Conservation (phyloP, 305 asterid species). For the Striga hermonthica region DNA sequence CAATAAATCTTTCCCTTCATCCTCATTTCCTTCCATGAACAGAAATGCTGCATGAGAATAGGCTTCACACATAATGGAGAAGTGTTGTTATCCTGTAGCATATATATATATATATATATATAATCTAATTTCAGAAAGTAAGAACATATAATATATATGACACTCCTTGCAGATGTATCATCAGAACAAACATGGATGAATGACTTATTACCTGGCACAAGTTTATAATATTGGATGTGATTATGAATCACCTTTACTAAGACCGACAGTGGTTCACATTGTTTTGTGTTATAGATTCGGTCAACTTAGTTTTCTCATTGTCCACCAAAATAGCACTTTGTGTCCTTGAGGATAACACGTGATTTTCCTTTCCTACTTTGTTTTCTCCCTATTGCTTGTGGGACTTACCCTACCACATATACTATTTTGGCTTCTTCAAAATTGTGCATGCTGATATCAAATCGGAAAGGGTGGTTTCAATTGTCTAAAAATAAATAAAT, state of each 20-base stretch:
- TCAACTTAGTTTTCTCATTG: too few relatives aligned
- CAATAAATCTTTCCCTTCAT: slow-evolving; percentile 36
- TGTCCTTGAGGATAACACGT: too few relatives aligned
- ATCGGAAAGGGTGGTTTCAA: slow-evolving; percentile 8
- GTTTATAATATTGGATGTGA: too few relatives aligned
- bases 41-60: slow-evolving; percentile 16
- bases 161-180: background rate
- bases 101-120: background rate
- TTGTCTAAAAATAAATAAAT: slow-evolving; percentile 11
- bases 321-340: too few relatives aligned
- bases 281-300: too few relatives aligned
- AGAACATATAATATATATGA: slow-evolving; percentile 15
- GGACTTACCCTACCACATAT: background rate
- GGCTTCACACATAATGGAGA: slow-evolving; percentile 12
- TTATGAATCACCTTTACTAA: too few relatives aligned
- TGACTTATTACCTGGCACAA: too few relatives aligned
- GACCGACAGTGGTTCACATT: too few relatives aligned
- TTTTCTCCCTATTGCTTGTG: too few relatives aligned
- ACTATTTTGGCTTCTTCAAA: slow-evolving; percentile 18
- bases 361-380: too few relatives aligned
- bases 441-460: slow-evolving; percentile 4
- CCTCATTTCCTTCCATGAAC: slow-evolving; percentile 19
- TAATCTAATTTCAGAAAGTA: background rate
- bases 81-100: slow-evolving; percentile 20
- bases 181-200: too few relatives aligned